Conservation (phyloP, 192 early-diverging fungal species). For the Coemansia sp. region DNA sequence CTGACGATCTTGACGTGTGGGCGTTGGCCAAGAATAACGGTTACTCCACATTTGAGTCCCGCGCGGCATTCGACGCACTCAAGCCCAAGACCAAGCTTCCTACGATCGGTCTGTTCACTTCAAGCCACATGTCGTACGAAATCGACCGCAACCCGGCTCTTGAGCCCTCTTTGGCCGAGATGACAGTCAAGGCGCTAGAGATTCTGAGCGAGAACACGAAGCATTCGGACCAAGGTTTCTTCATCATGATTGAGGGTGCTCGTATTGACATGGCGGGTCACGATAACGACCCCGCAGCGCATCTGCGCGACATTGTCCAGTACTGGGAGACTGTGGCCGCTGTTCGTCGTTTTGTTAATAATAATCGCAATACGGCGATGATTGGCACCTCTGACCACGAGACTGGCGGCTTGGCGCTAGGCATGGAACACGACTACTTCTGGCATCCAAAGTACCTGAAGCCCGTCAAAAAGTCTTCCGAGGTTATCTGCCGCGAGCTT, state of each 20-base stretch:
- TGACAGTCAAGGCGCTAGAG: conserved; percentile 54
- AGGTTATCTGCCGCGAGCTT: conserved; percentile 26
- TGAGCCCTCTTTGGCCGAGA: conserved; percentile 58
- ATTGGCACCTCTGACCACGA: conserved; percentile 68
- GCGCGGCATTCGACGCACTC: no score
- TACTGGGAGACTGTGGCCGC: conserved; percentile 58
- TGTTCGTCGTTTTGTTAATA: conserved; percentile 56
- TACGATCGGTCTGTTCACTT: no score
- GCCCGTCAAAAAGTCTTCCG: conserved; percentile 38
- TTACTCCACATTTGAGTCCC: conserved; percentile 1
- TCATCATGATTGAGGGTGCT: conserved; percentile 18
- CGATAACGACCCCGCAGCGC: conserved; percentile 64
- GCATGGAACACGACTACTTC: conserved; percentile 53
- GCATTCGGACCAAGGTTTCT: conserved; percentile 47
- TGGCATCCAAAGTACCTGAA: conserved; percentile 53
- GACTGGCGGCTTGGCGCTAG: conserved; percentile 63
- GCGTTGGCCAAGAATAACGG: conserved; percentile 19
- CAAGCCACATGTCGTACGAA: no score
- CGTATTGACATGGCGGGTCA: conserved; percentile 65
- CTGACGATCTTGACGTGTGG: conserved; percentile 46
- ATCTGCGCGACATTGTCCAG: conserved; percentile 62
- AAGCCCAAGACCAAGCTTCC: no score
- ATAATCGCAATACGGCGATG: conserved; percentile 55
- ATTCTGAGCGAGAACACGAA: conserved; percentile 28
- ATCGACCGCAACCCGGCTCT: no score